These are phyloP conservation scores for Purpureocillium lavendulum DNA, from an alignment of 2,329 filamentous ascomycete species.

Conservation along the genomic window DNA sequence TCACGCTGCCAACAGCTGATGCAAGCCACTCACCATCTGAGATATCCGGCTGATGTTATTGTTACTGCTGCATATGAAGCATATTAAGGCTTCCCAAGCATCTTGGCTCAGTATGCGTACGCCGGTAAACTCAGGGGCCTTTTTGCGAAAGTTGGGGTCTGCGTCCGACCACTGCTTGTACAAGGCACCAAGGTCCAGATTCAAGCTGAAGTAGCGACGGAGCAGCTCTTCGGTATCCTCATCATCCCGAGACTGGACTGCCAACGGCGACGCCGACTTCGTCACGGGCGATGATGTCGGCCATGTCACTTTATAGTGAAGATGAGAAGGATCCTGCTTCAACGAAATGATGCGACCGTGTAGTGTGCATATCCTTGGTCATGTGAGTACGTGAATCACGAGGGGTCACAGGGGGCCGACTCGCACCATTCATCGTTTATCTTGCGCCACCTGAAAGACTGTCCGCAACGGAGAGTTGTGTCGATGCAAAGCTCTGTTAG, in stretches of 20 bases:
- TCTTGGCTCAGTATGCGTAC: constrained; percentile 91
- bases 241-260: constrained; percentile 16
- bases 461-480: constrained; percentile 87
- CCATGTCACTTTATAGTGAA: constrained; percentile 74
- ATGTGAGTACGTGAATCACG: background rate
- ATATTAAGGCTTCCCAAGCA: constrained; percentile 87
- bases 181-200: constrained; percentile 63
- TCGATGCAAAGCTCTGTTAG: constrained; percentile 87
- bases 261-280: too few species aligned
- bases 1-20: background rate
- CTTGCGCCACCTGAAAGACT: constrained; percentile 94
- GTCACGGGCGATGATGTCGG: constrained; percentile 17
- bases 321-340: constrained; percentile 67
- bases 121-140: constrained; percentile 79
- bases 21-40: constrained; percentile 61
- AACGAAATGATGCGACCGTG: constrained; percentile 78
- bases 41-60: constrained; percentile 95
- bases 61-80: constrained; percentile 98
- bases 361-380: constrained; percentile 65
- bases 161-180: constrained; percentile 82
- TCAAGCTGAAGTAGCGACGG: constrained; percentile 79
- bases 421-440: constrained; percentile 72
- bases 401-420: background rate
- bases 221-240: constrained; percentile 71
- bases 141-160: constrained; percentile 82